Conservation (phyloP, 331 rosid genomes). For the Arachis monticola region DNA sequence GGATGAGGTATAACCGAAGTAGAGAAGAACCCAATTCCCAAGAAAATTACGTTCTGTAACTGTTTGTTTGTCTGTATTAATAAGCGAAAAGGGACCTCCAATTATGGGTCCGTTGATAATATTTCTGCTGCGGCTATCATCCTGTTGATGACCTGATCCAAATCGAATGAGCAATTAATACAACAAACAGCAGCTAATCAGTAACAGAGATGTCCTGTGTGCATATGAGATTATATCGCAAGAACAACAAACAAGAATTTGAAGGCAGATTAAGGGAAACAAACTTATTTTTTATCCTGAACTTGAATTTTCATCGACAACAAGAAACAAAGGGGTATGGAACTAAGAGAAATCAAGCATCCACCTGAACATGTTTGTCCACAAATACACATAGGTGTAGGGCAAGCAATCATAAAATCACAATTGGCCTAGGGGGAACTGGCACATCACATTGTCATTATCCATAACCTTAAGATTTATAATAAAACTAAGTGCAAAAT, state of each 20-base stretch:
- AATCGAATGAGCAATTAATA: slow-evolving; percentile 33
- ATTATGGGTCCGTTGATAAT: slow-evolving; percentile 58
- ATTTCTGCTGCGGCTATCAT: slow-evolving; percentile 36
- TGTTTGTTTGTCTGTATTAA: slow-evolving; percentile 60
- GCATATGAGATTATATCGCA: neutral
- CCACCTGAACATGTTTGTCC: slow-evolving; percentile 1
- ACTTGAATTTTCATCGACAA: slow-evolving; percentile 2
- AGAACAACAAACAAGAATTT: too few species aligned
- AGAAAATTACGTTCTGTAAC: slow-evolving; percentile 64
- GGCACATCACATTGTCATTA: neutral
- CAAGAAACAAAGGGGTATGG: neutral
- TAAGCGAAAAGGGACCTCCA: slow-evolving; percentile 84
- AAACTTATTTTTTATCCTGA: neutral
- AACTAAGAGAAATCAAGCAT: slow-evolving; percentile 10
- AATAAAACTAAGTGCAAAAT: neutral
- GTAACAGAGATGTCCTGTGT: neutral
- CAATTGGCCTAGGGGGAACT: neutral
- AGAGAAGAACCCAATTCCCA: slow-evolving; percentile 88
- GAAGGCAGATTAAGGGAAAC: slow-evolving; percentile 6
- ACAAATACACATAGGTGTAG: neutral
- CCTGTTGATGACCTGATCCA: slow-evolving; percentile 71
- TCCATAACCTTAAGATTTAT: neutral
- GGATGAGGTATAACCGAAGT: slow-evolving; percentile 91
- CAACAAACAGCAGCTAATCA: slow-evolving; percentile 31
- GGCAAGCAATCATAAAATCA: slow-evolving; percentile 12